A percentile compares a stretch with the other conserved stretches of the same genome.
Evolutionary conservation across 192 early-diverging fungal genomes (phyloP).

Genomic region (Coemansia sp.): DNA sequence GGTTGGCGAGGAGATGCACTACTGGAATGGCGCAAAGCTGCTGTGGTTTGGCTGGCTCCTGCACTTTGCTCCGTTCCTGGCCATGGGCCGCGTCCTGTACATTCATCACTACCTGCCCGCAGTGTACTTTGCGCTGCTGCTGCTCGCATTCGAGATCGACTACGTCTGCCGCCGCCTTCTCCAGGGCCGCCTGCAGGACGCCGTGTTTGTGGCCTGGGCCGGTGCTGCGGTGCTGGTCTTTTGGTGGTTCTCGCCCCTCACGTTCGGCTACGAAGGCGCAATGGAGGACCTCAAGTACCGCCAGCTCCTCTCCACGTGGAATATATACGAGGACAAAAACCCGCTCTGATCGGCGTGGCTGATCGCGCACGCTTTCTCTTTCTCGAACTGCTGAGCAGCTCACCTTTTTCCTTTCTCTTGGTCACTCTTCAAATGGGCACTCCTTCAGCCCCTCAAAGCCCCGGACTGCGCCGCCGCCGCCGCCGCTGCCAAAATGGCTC

Average conservation of each 20-base stretch:
- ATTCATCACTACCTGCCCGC: slow-evolving; percentile 89
- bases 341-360: slow-evolving; percentile 5
- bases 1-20: slow-evolving; percentile 39
- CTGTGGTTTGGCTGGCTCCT: slow-evolving; percentile 72
- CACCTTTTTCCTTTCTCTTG: too few species aligned
- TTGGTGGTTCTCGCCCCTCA: slow-evolving; percentile 69
- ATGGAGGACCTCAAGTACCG: slow-evolving; percentile 29
- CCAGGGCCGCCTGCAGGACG: slow-evolving; percentile 42
- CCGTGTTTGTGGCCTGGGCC: slow-evolving; percentile 27
- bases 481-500: too few species aligned
- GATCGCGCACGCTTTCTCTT: too few species aligned
- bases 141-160: slow-evolving; percentile 68
- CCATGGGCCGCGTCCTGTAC: slow-evolving; percentile 84
- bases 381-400: too few species aligned
- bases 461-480: too few species aligned
- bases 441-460: too few species aligned
- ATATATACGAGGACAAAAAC: slow-evolving; percentile 11
- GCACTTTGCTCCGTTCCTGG: slow-evolving; percentile 85
- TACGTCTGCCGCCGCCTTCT: slow-evolving; percentile 53
- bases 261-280: slow-evolving; percentile 60
- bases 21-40: slow-evolving; percentile 62
- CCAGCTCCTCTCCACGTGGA: slow-evolving; percentile 39
- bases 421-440: too few species aligned
- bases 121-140: slow-evolving; percentile 72
- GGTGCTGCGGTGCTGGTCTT: slow-evolving; percentile 20